Conservation (phyloP, 1,284 basidiomycete species). For the Cutaneotrichosporon cyanovorans region DNA sequence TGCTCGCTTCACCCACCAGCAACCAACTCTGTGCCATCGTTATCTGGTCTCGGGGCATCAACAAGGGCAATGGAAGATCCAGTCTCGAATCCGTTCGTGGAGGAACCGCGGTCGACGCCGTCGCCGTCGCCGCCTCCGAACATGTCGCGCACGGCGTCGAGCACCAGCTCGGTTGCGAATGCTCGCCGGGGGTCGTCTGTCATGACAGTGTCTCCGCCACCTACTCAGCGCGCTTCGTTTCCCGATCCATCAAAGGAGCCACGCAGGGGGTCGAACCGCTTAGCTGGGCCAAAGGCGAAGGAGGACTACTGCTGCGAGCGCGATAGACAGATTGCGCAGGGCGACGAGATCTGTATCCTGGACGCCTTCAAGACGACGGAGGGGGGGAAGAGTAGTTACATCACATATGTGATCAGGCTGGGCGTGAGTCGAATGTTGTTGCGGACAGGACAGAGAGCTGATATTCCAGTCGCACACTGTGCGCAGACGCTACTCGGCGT, state of each 20-base stretch:
- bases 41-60: background rate
- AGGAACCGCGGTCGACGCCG: slow-evolving; percentile 8
- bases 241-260: slow-evolving; percentile 39
- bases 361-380: slow-evolving; percentile 93
- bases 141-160: slow-evolving; percentile 13
- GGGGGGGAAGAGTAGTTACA: slow-evolving; percentile 79
- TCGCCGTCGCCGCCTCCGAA: slow-evolving; percentile 3
- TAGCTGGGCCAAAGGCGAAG: slow-evolving; percentile 40
- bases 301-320: slow-evolving; percentile 41
- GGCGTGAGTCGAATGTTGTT: slow-evolving; percentile 56
- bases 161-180: slow-evolving; percentile 2
- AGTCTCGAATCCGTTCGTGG: slow-evolving; percentile 16
- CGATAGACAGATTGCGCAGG: slow-evolving; percentile 39
- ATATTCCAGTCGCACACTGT: slow-evolving; percentile 63
- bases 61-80: slow-evolving; percentile 13
- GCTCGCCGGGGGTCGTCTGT: background rate
- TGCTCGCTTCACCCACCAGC: background rate
- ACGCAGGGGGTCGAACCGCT: slow-evolving; percentile 22
- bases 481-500: slow-evolving; percentile 91
- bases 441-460: background rate
- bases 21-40: background rate
- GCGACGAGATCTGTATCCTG: slow-evolving; percentile 54
- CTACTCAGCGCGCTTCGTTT: slow-evolving; percentile 42
- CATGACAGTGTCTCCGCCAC: slow-evolving; percentile 35
- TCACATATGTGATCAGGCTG: slow-evolving; percentile 85